These are phyloP conservation scores for Boletus eberwhitei DNA, from an alignment of 768 basidiomycete genomes.

Conservation along the genomic window DNA sequence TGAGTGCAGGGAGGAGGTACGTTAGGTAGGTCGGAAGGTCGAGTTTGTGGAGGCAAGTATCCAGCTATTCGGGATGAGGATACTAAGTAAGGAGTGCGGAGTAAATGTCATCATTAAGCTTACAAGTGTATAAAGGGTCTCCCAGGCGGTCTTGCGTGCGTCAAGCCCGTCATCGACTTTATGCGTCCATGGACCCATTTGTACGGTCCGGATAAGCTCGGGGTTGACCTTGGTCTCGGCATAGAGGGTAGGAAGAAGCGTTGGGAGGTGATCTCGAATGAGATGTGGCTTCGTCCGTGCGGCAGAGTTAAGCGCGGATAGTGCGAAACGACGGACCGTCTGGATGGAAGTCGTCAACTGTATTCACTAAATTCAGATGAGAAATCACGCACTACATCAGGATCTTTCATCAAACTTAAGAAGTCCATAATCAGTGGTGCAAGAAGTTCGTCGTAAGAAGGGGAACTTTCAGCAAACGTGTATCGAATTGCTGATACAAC, in stretches of 20 bases:
- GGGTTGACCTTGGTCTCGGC: constrained; percentile 78
- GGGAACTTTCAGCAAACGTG: constrained; percentile 82
- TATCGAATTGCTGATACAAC: constrained; percentile 91
- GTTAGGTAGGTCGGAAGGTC: constrained; percentile 84
- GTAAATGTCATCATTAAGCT: constrained; percentile 23
- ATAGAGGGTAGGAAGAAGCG: constrained; percentile 80
- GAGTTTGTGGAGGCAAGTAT: constrained; percentile 85
- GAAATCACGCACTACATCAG: constrained; percentile 64
- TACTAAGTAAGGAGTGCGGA: background rate
- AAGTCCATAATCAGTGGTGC: constrained; percentile 88
- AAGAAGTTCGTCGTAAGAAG: constrained; percentile 86
- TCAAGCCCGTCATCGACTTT: constrained; percentile 97
- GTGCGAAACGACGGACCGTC: constrained; percentile 86
- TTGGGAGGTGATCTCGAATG: constrained; percentile 75
- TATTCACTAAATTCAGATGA: background rate
- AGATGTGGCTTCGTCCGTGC: constrained; percentile 93
- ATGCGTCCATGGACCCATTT: constrained; percentile 97
- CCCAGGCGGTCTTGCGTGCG: constrained; percentile 94
- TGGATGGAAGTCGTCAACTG: constrained; percentile 29
- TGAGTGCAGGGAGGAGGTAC: constrained; percentile 76
- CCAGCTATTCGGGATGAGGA: constrained; percentile 50
- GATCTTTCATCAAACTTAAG: constrained; percentile 84
- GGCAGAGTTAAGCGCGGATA: constrained; percentile 91
- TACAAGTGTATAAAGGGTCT: constrained; percentile 94
- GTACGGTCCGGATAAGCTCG: constrained; percentile 81